Base-by-base conservation (phyloP, 2,329 filamentous ascomycete genomes). In the Cladophialophora exuberans region DNA sequence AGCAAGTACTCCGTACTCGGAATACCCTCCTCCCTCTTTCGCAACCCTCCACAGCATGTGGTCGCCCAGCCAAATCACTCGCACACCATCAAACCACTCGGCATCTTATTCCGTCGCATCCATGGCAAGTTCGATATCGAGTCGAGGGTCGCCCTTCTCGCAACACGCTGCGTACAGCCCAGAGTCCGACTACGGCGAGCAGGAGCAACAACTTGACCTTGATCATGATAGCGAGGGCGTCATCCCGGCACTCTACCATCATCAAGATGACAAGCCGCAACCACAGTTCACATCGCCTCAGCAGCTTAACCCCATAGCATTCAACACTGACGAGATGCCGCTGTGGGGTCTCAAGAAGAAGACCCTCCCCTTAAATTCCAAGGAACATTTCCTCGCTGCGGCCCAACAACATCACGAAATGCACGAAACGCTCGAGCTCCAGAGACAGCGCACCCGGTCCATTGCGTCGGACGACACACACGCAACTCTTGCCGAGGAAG, bases 401-500 rank as follows among this genome's bases (percentile, higher is more conserved):
- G 36, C 47, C 1, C 30, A 51, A 30, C 47, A 51, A 25, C 47
- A 51, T 28, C 11, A 41, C n/a, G 26, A 31, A 15, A 17, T 51
- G 20, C 47, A 43, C 18, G 36, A 51, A 25, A 42, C 15, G 6
- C 38, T 51, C 5, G 36, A 51, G 26, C 30, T 43, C 26, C 47
- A 51, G 36, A 51, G 47, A 23, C 15, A 25, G 2, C 36, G 47
- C n/a, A 51, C 36, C 20, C 36, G 35, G 28, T 51, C 47, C 13
- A 38, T 51, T 4, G 25, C n/a, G 5, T 39, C 47, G 18, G 47
- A 35, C 15, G 38, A 42, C 17, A 42, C 47, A 10, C 47, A 51
- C 25, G 38, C 47, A 11, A 51, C 47, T 2, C 47, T 51, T 9
- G 47, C 46, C 10, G 53, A 56, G 11, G 46, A 55, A 6, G 22